Conservation (phyloP, 768 basidiomycete species). For the Podaxis sp. region DNA sequence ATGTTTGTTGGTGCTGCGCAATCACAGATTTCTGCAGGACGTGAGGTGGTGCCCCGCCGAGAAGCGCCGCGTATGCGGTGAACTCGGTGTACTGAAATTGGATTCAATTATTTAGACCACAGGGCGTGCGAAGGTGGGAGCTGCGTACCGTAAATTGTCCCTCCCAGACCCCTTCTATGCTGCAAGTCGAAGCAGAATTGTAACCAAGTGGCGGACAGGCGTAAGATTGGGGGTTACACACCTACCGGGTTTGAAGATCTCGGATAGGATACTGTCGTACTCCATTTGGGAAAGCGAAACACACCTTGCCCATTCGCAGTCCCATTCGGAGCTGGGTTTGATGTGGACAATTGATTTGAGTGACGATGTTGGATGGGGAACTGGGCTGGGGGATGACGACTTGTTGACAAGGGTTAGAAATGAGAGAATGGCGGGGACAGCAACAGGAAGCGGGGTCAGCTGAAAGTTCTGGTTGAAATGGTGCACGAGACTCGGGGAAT, state of each 20-base stretch:
- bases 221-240: slow-evolving; percentile 21
- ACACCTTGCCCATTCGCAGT: slow-evolving; percentile 68
- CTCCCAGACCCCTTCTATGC: slow-evolving; percentile 79
- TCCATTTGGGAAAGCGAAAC: slow-evolving; percentile 34
- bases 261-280: slow-evolving; percentile 34
- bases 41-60: slow-evolving; percentile 65
- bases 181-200: slow-evolving; percentile 23
- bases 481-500: slow-evolving; percentile 25
- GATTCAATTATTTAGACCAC: background rate
- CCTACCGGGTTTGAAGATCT: slow-evolving; percentile 62
- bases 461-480: slow-evolving; percentile 48
- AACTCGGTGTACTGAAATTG: slow-evolving; percentile 75
- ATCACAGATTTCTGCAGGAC: slow-evolving; percentile 73
- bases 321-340: slow-evolving; percentile 50
- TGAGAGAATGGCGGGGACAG: slow-evolving; percentile 70
- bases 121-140: background rate
- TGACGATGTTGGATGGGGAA: slow-evolving; percentile 28
- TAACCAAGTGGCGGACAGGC: slow-evolving; percentile 6
- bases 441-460: slow-evolving; percentile 59
- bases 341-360: slow-evolving; percentile 15
- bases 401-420: slow-evolving; percentile 58
- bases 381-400: slow-evolving; percentile 34
- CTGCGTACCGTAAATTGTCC: slow-evolving; percentile 68
- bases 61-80: slow-evolving; percentile 74
- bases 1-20: slow-evolving; percentile 86